These are phyloP conservation scores for Diutina ranongensis DNA, from an alignment of 1,139 yeast genomes.

Conservation along the genomic window DNA sequence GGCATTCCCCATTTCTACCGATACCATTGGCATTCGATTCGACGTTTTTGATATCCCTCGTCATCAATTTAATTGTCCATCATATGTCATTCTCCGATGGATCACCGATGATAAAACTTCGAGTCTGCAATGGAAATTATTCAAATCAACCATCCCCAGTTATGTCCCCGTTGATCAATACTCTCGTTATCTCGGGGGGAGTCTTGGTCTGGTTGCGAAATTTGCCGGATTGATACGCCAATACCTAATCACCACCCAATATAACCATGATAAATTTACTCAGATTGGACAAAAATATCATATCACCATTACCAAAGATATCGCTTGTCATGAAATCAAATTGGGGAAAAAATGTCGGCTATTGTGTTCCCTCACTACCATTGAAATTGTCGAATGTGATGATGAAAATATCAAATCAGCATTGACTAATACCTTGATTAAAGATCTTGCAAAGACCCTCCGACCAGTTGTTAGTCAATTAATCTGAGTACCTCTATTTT, in stretches of 20 bases:
- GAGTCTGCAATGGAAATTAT: neutral
- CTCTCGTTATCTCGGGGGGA: neutral
- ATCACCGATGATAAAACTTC: neutral
- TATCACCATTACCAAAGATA: neutral
- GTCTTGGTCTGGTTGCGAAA: neutral
- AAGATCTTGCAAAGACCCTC: neutral
- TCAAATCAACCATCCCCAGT: neutral
- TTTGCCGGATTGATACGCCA: conserved; percentile 1
- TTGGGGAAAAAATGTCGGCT: neutral
- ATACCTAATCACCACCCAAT: neutral
- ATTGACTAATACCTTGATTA: neutral
- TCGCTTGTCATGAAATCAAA: neutral
- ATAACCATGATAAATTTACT: neutral
- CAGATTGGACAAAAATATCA: neutral
- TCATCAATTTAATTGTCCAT: neutral
- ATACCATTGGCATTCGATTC: conserved; percentile 1
- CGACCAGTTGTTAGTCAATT: neutral
- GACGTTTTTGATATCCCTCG: neutral
- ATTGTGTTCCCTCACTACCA: neutral
- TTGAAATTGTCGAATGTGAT: neutral
- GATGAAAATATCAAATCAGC: neutral
- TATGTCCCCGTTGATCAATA: neutral
- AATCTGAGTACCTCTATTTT: no score
- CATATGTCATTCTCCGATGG: neutral
- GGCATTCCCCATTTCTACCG: neutral